Evolutionary conservation across 192 early-diverging fungal species (phyloP).

Genomic region (Neocallimastix lanati): DNA sequence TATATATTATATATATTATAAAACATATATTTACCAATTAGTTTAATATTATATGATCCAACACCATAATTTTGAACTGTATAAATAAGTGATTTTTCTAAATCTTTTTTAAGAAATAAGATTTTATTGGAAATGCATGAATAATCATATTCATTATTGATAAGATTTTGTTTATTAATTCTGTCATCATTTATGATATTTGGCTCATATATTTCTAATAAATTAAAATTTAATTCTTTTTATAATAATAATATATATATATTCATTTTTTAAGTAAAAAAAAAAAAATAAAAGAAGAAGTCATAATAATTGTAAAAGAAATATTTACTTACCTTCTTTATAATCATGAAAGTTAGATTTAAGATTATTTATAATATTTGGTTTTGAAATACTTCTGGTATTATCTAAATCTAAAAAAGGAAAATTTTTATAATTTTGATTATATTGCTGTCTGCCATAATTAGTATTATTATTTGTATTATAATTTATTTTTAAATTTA

Average conservation of each 20-base stretch:
- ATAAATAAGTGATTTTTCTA: no score
- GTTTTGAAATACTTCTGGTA: not conserved
- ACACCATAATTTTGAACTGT: no score
- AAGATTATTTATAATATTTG: not conserved
- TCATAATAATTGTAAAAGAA: no score
- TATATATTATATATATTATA: not conserved
- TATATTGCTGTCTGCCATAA: no score
- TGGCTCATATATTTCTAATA: not conserved
- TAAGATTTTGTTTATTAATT: not conserved
- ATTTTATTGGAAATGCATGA: not conserved
- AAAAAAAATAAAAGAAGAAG: no score
- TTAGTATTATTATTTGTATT: no score
- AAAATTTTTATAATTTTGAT: not conserved
- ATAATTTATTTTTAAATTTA: no score
- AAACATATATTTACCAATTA: not conserved
- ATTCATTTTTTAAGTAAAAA: no score
- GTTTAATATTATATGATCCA: no score
- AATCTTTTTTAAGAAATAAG: no score
- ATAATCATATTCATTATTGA: not conserved
- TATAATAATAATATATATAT: no score
- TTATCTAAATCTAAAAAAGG: not conserved
- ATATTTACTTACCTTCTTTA: not conserved
- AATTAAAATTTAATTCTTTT: not conserved
- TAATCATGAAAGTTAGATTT: not conserved
- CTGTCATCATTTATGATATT: not conserved